Base-by-base conservation (phyloP, 108 stramenopile species). In the Licmophora abbreviata region DNA sequence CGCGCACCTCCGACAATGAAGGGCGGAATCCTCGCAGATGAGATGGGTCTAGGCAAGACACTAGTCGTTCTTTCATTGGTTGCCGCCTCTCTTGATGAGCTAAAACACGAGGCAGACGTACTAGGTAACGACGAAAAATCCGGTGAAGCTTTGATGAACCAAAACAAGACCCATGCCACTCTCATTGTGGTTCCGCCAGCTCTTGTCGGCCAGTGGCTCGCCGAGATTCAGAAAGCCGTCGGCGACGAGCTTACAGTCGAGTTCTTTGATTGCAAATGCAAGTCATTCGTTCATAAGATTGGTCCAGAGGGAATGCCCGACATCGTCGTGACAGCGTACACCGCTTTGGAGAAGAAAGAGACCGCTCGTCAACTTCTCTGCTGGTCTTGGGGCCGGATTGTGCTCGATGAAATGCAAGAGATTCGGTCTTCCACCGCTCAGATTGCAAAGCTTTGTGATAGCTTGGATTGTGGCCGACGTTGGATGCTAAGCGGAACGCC, bases 401-500 rank as follows among this genome's bases (percentile, higher is more conserved):
- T 82, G 9, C 51, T 91, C 42, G 89, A 91, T 47, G 89, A 91
- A 37, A 82, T 82, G 69, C 91, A 92, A 64, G 83, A 88, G 61
- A 75, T 92, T 22, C 64, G 77, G 17, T 71, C 69, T 7, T 61
- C 76, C 20, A 88, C 79, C n/a, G 77, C 82, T 15, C 33, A 40
- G n/a, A 74, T 85, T 48, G 76, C 84, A 23, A 64, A 68, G 55
- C 61, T 45, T 29, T 87, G 85, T 42, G 62, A 68, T 9, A 28
- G 30, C 10, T 56, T 87, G 9, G 12, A 42, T 27, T 51, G 66
- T 38, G 37, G 43, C 23, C 61, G 75, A 20, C 51, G 85, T 21
- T 87, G 85, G 85, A 81, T 87, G 85, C 61, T 87, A 21, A 66
- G 63, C 4, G 91, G 91, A 0, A 93, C 91, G 7, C 91, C 91